A percentile compares a stretch with the other conserved stretches of the same genome.
phyloP scores from a whole-genome alignment of 140 eudicot genomes.

The Cichorium intybus region DNA sequence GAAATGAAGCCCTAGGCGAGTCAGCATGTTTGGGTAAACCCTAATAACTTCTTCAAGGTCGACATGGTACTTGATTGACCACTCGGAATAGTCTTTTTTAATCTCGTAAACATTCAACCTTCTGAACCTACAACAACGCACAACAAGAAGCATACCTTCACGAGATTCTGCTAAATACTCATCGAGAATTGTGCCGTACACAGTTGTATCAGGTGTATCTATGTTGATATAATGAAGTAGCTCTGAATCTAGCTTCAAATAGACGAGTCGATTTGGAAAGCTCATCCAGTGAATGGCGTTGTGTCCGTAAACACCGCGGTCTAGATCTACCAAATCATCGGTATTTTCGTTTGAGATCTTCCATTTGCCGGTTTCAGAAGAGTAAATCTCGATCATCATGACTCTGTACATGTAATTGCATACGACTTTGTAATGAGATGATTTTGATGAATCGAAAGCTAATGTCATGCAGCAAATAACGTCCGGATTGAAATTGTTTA shows the following conservation, averaged over 20 bases:
- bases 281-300: slow-evolving; percentile 43
- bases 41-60: slow-evolving; percentile 30
- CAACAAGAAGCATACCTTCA: slow-evolving; percentile 38
- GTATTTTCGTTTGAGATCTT: slow-evolving; percentile 18
- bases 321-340: slow-evolving; percentile 24
- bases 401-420: slow-evolving; percentile 15
- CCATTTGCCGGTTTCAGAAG: slow-evolving; percentile 33
- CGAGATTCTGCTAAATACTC: slow-evolving; percentile 25
- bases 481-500: slow-evolving; percentile 19
- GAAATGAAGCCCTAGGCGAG: slow-evolving; percentile 28
- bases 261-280: slow-evolving; percentile 25
- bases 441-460: slow-evolving; percentile 42
- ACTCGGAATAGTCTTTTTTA: slow-evolving; percentile 36
- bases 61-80: slow-evolving; percentile 43
- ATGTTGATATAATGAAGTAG: slow-evolving; percentile 22
- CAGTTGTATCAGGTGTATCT: slow-evolving; percentile 33
- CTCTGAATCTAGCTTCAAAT: slow-evolving; percentile 30
- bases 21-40: slow-evolving; percentile 33
- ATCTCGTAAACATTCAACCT: slow-evolving; percentile 45
- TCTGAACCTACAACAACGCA: slow-evolving; percentile 25
- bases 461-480: slow-evolving; percentile 22
- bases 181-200: slow-evolving; percentile 28
- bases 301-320: slow-evolving; percentile 35
- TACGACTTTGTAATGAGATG: slow-evolving; percentile 36
- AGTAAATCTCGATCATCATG: slow-evolving; percentile 37